These are phyloP conservation scores for Pythium coloratum DNA, from an alignment of 352 stramenopile genomes.

Conservation along the genomic window DNA sequence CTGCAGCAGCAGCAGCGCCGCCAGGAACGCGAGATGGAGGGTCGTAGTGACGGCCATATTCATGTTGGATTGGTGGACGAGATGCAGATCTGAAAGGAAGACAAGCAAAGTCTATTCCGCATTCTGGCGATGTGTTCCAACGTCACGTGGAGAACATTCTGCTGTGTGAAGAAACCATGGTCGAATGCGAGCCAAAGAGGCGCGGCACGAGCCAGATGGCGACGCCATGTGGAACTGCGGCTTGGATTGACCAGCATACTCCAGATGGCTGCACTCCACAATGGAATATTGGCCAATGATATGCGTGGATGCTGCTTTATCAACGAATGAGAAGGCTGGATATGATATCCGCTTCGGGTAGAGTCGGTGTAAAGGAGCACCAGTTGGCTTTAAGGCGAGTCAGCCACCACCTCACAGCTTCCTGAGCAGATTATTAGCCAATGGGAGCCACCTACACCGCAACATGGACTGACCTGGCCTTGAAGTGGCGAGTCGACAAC, in stretches of 20 bases:
- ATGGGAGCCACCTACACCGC: not conserved
- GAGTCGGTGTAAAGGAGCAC: constrained; percentile 3
- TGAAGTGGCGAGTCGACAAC: too few relatives aligned
- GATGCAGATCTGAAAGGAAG: too few relatives aligned
- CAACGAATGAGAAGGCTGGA: constrained; percentile 7
- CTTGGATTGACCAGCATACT: not conserved
- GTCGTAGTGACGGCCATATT: constrained; percentile 5
- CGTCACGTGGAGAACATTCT: constrained; percentile 2
- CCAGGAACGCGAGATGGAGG: constrained; percentile 1
- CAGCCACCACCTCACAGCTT: not conserved
- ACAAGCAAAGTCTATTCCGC: too few relatives aligned
- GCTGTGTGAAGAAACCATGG: not conserved
- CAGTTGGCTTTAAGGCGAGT: constrained; percentile 17
- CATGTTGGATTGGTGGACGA: not conserved
- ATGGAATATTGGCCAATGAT: constrained; percentile 11
- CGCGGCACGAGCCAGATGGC: constrained; percentile 16
- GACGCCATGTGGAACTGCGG: constrained; percentile 13
- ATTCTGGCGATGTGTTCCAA: constrained; percentile 13
- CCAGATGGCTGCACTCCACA: not conserved
- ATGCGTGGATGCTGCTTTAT: not conserved
- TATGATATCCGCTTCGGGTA: too few relatives aligned
- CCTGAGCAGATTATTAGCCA: not conserved
- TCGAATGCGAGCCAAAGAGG: constrained; percentile 8
- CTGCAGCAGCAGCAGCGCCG: not conserved
- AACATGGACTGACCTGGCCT: not conserved